Evolutionary conservation across 2,329 filamentous ascomycete genomes (phyloP).

Genomic region (Pseudogymnoascus sp.): DNA sequence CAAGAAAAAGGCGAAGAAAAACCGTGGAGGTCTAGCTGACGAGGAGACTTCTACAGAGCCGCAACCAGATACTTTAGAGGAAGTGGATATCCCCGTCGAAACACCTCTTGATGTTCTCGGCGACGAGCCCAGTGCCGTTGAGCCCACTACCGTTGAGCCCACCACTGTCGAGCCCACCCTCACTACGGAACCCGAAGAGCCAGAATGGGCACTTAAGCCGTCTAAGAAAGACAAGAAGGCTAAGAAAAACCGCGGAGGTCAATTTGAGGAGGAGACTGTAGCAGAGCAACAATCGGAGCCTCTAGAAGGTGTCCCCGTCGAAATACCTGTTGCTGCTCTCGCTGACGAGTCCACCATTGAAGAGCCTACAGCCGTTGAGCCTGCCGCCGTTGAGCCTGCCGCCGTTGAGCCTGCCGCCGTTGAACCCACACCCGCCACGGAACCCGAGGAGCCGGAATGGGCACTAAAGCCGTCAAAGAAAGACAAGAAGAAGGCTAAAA

Average conservation of each 20-base stretch:
- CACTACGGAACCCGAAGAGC: background rate
- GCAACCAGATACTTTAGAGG: background rate
- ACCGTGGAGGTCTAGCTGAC: background rate
- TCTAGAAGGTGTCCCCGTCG: background rate
- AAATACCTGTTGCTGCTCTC: background rate
- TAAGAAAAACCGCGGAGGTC: slow-evolving; percentile 22
- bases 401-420: background rate
- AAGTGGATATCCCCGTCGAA: background rate
- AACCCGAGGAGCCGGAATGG: background rate
- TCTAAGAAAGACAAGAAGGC: slow-evolving; percentile 25
- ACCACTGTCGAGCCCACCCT: background rate
- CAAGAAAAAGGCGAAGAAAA: slow-evolving; percentile 8
- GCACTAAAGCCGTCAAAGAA: slow-evolving; percentile 9
- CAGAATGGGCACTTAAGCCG: background rate
- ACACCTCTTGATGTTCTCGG: background rate
- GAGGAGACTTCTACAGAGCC: background rate
- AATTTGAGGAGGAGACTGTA: background rate
- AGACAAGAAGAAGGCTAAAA: no score
- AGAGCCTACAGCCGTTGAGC: background rate
- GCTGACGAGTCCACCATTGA: background rate
- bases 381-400: background rate
- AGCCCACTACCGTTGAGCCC: background rate
- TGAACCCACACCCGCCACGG: background rate
- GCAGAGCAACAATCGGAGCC: background rate
- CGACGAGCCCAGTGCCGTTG: background rate